These are phyloP conservation scores for Pistacia atlantica DNA, from an alignment of 345 rosid species.

Conservation along the genomic window DNA sequence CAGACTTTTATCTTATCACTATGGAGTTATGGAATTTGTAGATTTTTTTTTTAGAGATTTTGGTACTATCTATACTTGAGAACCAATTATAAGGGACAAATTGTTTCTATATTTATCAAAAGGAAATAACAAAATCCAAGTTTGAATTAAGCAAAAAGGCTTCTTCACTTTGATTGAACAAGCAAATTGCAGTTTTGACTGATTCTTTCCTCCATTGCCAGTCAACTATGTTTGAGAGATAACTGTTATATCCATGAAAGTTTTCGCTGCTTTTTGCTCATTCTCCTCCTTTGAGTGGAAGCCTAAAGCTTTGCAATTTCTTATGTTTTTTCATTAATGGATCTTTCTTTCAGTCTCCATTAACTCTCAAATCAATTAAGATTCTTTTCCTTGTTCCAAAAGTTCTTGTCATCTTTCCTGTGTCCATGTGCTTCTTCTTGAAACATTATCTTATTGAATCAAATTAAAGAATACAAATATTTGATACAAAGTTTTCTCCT, in stretches of 20 bases:
- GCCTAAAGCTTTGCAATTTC: neutral
- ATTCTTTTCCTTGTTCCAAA: neutral
- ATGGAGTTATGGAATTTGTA: neutral
- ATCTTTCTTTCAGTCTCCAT: neutral
- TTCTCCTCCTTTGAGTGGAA: neutral
- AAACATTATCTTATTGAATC: neutral
- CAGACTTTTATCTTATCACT: neutral
- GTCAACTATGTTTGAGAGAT: neutral
- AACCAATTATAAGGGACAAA: neutral
- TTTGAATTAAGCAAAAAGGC: too few relatives aligned
- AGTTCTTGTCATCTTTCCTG: neutral
- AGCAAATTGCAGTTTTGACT: neutral
- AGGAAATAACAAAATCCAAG: too few relatives aligned
- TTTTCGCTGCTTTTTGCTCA: too few relatives aligned
- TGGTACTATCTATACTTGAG: neutral
- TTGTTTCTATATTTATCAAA: too few relatives aligned
- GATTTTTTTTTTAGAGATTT: neutral
- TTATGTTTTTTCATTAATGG: neutral
- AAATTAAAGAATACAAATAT: neutral
- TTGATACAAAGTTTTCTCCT: neutral
- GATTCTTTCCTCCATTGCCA: neutral
- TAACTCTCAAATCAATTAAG: neutral
- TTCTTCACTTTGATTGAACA: too few relatives aligned
- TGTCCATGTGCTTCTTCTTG: neutral
- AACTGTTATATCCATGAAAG: too few relatives aligned